Evolutionary conservation across 202 grass and related monocot genomes (phyloP).

Genomic region (Zoysia matrella): DNA sequence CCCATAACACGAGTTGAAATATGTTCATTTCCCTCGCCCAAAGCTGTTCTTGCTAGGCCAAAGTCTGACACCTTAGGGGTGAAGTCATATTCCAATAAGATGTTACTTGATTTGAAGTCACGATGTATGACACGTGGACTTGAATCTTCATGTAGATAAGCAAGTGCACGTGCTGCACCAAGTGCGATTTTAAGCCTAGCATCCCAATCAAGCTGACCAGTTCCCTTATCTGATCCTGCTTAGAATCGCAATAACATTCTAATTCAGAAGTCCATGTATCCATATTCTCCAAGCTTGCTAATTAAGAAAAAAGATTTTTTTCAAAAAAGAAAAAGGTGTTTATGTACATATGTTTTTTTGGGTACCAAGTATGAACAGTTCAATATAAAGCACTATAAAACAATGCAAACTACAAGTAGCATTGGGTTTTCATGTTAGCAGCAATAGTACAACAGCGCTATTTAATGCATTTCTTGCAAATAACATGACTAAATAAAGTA

Average conservation of each 20-base stretch:
- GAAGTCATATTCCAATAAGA: constrained; percentile 91
- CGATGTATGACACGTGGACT: constrained; percentile 98
- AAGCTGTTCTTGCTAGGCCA: constrained; percentile 80
- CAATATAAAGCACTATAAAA: constrained; percentile 25
- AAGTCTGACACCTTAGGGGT: constrained; percentile 97
- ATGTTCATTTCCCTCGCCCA: constrained; percentile 83
- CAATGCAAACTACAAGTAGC: constrained; percentile 22
- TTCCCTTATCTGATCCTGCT: constrained; percentile 72
- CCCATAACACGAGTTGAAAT: constrained; percentile 99
- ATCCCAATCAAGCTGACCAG: constrained; percentile 76
- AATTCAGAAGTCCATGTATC: constrained; percentile 29
- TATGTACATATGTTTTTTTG: constrained; percentile 8
- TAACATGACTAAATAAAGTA: constrained; percentile 11
- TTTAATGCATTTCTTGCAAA: constrained; percentile 27
- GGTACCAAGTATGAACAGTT: constrained; percentile 21
- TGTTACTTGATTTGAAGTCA: constrained; percentile 99
- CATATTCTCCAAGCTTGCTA: constrained; percentile 31
- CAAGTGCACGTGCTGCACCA: constrained; percentile 86
- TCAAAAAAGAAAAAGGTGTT: too few relatives aligned
- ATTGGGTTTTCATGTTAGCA: constrained; percentile 7
- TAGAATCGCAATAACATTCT: constrained; percentile 11
- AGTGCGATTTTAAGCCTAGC: constrained; percentile 92
- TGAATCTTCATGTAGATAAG: constrained; percentile 99
- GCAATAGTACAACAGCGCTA: constrained; percentile 3
- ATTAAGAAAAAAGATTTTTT: too few relatives aligned